These are phyloP conservation scores for Artemisia annua DNA, from an alignment of 129 eudicot species.

Conservation along the genomic window DNA sequence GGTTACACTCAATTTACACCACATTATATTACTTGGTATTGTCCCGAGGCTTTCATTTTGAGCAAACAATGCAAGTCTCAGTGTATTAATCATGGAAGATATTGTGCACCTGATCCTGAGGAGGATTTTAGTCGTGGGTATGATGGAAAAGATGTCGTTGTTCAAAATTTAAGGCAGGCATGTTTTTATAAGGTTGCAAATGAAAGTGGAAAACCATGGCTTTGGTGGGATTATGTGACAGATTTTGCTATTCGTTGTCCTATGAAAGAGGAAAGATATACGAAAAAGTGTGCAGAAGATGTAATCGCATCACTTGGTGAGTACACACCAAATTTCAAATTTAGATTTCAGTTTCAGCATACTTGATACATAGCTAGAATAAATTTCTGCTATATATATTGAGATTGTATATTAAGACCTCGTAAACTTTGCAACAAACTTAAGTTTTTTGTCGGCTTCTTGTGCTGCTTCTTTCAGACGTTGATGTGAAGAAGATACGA, in stretches of 20 bases:
- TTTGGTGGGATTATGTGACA: conserved; percentile 97
- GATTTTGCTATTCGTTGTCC: conserved; percentile 95
- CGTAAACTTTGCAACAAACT: no score
- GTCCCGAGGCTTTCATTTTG: conserved; percentile 87
- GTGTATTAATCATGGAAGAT: conserved; percentile 90
- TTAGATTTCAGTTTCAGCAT: not conserved
- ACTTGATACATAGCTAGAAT: no score
- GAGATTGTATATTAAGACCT: no score
- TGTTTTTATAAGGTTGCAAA: conserved; percentile 79
- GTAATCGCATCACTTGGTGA: conserved; percentile 82
- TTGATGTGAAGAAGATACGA: conserved; percentile 66
- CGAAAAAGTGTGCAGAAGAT: conserved; percentile 78
- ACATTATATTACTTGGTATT: conserved; percentile 95
- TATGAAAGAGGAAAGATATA: conserved; percentile 73
- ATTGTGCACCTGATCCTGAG: conserved; percentile 97
- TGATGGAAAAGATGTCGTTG: conserved; percentile 86
- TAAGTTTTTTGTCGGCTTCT: not conserved
- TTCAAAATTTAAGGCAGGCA: conserved; percentile 75
- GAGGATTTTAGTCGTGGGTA: conserved; percentile 77
- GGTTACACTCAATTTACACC: conserved; percentile 92
- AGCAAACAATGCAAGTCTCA: conserved; percentile 90
- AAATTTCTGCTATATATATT: no score
- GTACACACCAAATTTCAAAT: conserved; percentile 17
- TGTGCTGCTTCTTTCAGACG: conserved; percentile 39
- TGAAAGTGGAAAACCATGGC: conserved; percentile 89